phyloP scores from a whole-genome alignment of 257 asterid species.

The Gentiana dahurica region DNA sequence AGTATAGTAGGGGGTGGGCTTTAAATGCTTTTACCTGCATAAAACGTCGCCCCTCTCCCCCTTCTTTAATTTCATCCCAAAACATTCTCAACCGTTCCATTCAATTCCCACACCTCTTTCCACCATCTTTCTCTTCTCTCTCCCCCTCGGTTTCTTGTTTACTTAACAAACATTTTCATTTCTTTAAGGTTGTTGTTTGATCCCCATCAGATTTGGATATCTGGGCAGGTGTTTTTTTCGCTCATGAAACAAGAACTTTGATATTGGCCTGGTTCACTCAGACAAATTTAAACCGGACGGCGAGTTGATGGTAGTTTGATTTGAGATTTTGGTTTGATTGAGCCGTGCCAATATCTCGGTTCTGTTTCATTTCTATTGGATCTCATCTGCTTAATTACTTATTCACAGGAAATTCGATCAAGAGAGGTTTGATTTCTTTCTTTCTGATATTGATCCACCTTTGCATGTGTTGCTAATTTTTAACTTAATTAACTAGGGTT shows the following conservation, averaged over 20 bases:
- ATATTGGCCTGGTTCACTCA: conserved; percentile 48
- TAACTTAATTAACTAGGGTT: no score
- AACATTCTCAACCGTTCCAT: conserved; percentile 19
- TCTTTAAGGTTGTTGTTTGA: background rate
- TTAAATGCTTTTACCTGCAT: conserved; percentile 18
- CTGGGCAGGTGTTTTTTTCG: background rate
- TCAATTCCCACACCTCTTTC: background rate
- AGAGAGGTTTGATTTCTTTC: conserved; percentile 1
- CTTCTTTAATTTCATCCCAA: conserved; percentile 19
- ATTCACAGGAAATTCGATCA: background rate
- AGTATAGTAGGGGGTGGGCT: conserved; percentile 20
- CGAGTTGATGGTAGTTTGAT: background rate
- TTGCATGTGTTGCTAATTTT: no score
- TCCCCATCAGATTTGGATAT: background rate
- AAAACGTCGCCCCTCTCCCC: background rate
- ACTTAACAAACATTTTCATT: background rate
- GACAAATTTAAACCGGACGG: conserved; percentile 5
- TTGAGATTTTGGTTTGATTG: conserved; percentile 23
- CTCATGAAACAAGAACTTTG: conserved; percentile 26
- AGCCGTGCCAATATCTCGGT: conserved; percentile 48
- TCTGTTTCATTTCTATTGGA: conserved; percentile 20
- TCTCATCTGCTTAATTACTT: background rate
- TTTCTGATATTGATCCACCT: no score
- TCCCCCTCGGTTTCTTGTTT: background rate
- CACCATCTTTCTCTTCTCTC: background rate